Evolutionary conservation across 2,329 filamentous ascomycete genomes (phyloP), one percentile per base, ranked within the genome.

Genomic region (Stachybotrys chartarum): DNA sequence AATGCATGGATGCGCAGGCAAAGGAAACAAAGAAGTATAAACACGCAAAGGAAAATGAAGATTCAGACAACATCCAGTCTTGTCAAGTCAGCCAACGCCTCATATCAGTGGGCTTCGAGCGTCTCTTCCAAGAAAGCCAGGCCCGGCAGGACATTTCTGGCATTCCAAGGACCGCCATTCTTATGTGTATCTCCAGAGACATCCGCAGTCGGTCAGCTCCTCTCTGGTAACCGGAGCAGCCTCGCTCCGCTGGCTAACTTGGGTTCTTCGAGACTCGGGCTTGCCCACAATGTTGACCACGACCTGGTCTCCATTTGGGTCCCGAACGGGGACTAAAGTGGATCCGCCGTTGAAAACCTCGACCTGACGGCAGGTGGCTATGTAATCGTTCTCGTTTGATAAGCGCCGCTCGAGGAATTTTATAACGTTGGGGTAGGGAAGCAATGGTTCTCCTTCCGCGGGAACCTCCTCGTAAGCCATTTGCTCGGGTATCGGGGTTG

Each of bases 361-460:
- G 32, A 79, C 75, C 59, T 83, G 78, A 5, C 72, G 72, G 56
- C 81, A 84, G 32, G 63, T 72, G 0, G 80, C 73, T 14, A 68
- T 60, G 1, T 67, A 62, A 1, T 70, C 63, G 16, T 68, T 61
- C 8, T 66, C 56, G 18, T 59, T 63, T 7, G 64, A 55, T 17
- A 76, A 66, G 16, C 81, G 80, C 14, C 78, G 75, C 64, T 84
- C 82, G 53, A 80, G 70, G 47, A 84, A 68, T 62, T 83, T 83
- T 56, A 84, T 68, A 8, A 80, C 74, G 30, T 74, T 74, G 2
- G 81, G 80, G 56, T 82, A 84, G 0, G 69, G 39, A 16, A 61
- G 56, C 17, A 63, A 56, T 14, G 59, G 59, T 11, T 47, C 48
- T 0, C 56, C 51, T 2, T 61, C 48, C 12, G 58, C 50, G 7